A percentile compares a stretch with the other conserved stretches of the same genome.
Evolutionary conservation across 2,329 filamentous ascomycete genomes (phyloP).

Genomic region (Hirsutella minnesotensis): DNA sequence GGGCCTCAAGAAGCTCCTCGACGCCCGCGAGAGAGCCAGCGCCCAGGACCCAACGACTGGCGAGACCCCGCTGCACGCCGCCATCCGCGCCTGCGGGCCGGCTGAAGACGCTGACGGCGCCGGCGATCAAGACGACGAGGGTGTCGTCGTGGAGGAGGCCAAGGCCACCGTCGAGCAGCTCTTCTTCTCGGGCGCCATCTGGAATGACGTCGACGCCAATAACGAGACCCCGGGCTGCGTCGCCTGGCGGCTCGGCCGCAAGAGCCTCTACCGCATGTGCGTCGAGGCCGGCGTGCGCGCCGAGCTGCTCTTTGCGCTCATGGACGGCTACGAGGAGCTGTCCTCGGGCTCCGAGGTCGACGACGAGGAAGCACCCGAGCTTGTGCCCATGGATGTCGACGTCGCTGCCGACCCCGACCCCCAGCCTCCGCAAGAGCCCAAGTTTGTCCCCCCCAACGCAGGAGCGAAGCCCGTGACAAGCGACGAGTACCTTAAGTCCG

Average conservation of each 20-base stretch:
- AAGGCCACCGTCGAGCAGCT: conserved; percentile 61
- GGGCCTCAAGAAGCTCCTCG: conserved; percentile 57
- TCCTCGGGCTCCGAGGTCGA: conserved; percentile 41
- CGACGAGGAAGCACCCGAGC: conserved; percentile 21
- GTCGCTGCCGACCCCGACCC: too few species aligned
- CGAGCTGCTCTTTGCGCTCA: conserved; percentile 70
- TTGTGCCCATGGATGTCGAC: conserved; percentile 7
- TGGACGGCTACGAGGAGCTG: conserved; percentile 72
- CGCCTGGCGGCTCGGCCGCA: conserved; percentile 57
- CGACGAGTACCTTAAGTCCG: conserved; percentile 55
- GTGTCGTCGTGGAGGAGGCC: conserved; percentile 42
- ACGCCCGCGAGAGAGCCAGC: conserved; percentile 51
- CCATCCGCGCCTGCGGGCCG: conserved; percentile 63
- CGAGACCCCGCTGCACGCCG: conserved; percentile 79
- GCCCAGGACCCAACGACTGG: conserved; percentile 77
- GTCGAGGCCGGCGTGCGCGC: conserved; percentile 85
- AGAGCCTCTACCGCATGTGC: conserved; percentile 65
- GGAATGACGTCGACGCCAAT: conserved; percentile 85
- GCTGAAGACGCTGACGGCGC: conserved; percentile 14
- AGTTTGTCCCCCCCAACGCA: conserved; percentile 21
- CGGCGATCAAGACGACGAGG: conserved; percentile 21
- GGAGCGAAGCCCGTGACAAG: conserved; percentile 43
- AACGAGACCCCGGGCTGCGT: conserved; percentile 89
- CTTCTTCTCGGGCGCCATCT: conserved; percentile 82
- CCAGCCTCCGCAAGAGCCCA: conserved; percentile 10